Conservation (phyloP, 116 monocot genomes). For the Phalaenopsis hybrid region DNA sequence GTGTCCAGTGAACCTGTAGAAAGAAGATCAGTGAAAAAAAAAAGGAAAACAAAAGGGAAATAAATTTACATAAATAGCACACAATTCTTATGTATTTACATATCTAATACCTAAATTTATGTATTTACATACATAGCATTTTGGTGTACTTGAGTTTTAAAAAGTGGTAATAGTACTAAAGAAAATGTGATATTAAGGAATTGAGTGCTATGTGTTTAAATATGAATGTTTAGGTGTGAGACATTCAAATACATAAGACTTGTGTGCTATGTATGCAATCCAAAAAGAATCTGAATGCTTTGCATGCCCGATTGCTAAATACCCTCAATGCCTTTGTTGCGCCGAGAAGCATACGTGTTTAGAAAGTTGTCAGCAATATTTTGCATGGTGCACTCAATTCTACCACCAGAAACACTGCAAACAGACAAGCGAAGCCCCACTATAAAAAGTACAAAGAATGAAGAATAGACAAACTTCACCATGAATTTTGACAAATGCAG, state of each 20-base stretch:
- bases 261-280: no score
- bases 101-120: no score
- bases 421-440: background rate
- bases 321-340: slow-evolving; percentile 65
- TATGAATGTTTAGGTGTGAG: no score
- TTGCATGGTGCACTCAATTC: slow-evolving; percentile 98
- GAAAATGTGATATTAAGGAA: no score
- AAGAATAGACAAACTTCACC: background rate
- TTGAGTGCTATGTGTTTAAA: no score
- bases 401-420: slow-evolving; percentile 79
- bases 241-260: no score
- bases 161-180: no score
- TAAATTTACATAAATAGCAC: no score
- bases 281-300: background rate
- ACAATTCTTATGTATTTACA: no score
- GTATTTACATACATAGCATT: no score
- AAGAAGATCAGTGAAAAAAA: background rate
- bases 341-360: slow-evolving; percentile 51
- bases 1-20: slow-evolving; percentile 68
- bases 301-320: slow-evolving; percentile 7
- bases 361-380: slow-evolving; percentile 86
- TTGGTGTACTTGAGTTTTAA: no score
- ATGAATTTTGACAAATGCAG: background rate
- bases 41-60: background rate
- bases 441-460: background rate